phyloP scores from a whole-genome alignment of 2,329 filamentous ascomycete species.

The Teratosphaeria viscida region DNA sequence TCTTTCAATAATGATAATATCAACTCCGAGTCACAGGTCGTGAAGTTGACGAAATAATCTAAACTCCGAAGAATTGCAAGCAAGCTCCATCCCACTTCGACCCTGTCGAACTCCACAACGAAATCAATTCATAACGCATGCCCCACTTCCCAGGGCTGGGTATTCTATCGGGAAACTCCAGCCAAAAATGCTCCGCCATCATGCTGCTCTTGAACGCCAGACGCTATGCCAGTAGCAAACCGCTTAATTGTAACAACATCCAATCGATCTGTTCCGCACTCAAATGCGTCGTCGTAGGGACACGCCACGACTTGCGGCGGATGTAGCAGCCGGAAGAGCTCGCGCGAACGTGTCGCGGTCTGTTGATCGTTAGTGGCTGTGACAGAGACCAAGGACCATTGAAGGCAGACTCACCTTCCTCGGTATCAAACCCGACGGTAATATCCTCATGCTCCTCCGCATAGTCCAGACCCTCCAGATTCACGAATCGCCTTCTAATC shows the following conservation, averaged over 20 bases:
- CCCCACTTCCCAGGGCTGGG: neutral
- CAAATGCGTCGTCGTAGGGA: conserved; percentile 31
- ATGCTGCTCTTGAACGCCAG: neutral
- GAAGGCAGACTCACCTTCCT: conserved; percentile 32
- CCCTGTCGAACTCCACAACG: neutral
- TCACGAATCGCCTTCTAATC: conserved; percentile 64
- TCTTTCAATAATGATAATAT: neutral
- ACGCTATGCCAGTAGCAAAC: neutral
- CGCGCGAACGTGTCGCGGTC: conserved; percentile 37
- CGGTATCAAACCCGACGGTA: conserved; percentile 69
- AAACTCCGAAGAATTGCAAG: neutral
- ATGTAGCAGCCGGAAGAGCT: conserved; percentile 35
- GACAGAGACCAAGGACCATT: neutral
- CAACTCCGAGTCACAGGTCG: neutral
- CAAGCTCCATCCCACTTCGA: neutral
- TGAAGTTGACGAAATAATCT: neutral
- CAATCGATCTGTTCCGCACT: neutral
- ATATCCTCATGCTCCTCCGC: conserved; percentile 91
- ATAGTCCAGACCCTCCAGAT: conserved; percentile 77
- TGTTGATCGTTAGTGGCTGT: conserved; percentile 21
- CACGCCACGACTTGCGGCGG: conserved; percentile 27
- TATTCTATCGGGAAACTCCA: neutral
- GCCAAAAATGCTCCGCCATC: neutral
- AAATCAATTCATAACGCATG: neutral
- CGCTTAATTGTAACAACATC: neutral